phyloP scores from a whole-genome alignment of 2,329 filamentous ascomycete genomes.

The Alternaria angustiovoidea region DNA sequence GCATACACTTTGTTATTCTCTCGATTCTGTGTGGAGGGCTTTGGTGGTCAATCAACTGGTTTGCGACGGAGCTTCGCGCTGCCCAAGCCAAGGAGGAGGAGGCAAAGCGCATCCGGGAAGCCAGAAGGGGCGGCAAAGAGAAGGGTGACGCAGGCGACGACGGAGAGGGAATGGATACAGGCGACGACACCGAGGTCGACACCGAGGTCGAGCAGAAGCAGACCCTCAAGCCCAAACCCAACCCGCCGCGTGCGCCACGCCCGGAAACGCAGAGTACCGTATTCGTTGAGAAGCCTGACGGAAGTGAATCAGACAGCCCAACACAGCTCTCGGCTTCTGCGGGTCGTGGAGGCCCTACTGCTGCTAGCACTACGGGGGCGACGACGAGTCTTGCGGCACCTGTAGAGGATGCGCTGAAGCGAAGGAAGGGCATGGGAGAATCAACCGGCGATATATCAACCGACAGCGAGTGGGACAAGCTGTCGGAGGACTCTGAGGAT shows the following conservation, averaged over 20 bases:
- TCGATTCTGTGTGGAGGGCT: slow-evolving; percentile 80
- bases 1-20: slow-evolving; percentile 86
- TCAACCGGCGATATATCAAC: slow-evolving; percentile 72
- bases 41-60: slow-evolving; percentile 98
- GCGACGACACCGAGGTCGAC: slow-evolving; percentile 57
- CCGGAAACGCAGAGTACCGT: slow-evolving; percentile 47
- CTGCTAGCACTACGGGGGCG: slow-evolving; percentile 42
- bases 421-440: slow-evolving; percentile 56
- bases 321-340: slow-evolving; percentile 23
- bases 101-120: slow-evolving; percentile 55
- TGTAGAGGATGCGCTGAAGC: slow-evolving; percentile 53
- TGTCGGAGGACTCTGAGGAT: slow-evolving; percentile 64
- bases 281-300: slow-evolving; percentile 41
- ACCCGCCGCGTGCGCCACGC: slow-evolving; percentile 23
- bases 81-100: slow-evolving; percentile 59
- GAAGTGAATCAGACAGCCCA: slow-evolving; percentile 25
- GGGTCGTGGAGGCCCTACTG: slow-evolving; percentile 20
- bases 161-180: slow-evolving; percentile 53
- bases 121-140: slow-evolving; percentile 55
- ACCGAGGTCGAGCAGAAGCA: slow-evolving; percentile 46
- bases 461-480: slow-evolving; percentile 97
- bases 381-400: slow-evolving; percentile 39
- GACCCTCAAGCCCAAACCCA: slow-evolving; percentile 26
- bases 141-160: slow-evolving; percentile 32
- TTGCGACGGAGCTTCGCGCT: slow-evolving; percentile 71